Base-by-base conservation (phyloP, 2,329 filamentous ascomycete species). In the Diaporthe destruens region DNA sequence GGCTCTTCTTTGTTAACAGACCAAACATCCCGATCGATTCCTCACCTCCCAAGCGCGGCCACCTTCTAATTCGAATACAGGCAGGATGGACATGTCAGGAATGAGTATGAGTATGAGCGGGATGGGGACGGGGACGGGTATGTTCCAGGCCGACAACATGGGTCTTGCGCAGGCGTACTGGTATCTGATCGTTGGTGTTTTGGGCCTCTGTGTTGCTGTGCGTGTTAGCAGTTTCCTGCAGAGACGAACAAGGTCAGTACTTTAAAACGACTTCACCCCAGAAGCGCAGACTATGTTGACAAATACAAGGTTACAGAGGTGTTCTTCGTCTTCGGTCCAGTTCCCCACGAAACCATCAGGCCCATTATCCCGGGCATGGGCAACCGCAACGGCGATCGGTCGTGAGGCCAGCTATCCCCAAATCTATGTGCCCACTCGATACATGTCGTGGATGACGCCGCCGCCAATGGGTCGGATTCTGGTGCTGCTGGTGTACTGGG, bases 401-500 rank as follows among this genome's bases (percentile, higher is more conserved):
- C 87, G 90, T 76, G 90, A 92, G 78, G 79, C 85, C 55, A 84
- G 85, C 77, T 88, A 89, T 74, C 89, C 88, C 0, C 89, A 90
- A 76, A 77, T 87, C 71, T 86, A 86, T 75, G 77, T 90, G 53
- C 81, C 85, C 3, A 72, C 83, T 39, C 82, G 80, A 49, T 82
- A 83, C 71, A 75, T 90, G 3, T 83, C 84, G 20, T 91, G 89
- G 88, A 80, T 88, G 69, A 88, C 88, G 1, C 90, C 90, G 16
- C 89, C 88, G 29, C 85, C 89, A 0, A 80, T 88, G 51, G 89
- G 90, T n/a, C 87, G 87, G 29, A 78, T 88, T 7, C 77, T 91
- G 16, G 77, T 88, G 36, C 80, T 92, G 2, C 77, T 86, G 16
- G 82, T 82, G 74, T 92, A 92, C 80, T 91, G 89, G 88, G 84